These are phyloP conservation scores for Hyaloscypha variabilis DNA, from an alignment of 495 filamentous ascomycete genomes.

Conservation along the genomic window DNA sequence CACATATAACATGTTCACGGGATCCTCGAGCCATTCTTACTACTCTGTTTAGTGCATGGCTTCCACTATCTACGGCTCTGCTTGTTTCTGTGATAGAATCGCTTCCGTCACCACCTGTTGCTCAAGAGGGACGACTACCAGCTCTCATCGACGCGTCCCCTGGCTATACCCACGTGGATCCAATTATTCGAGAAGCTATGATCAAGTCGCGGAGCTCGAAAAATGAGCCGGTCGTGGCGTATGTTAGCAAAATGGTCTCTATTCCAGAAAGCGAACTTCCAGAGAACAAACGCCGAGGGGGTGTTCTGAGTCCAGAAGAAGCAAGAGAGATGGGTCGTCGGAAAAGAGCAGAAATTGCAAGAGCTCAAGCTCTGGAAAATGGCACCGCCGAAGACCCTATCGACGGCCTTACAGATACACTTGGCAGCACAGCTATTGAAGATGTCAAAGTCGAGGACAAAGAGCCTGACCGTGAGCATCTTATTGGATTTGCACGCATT, in stretches of 20 bases:
- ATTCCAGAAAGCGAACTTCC: constrained; percentile 89
- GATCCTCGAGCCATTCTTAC: constrained; percentile 84
- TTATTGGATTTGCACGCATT: constrained; percentile 93
- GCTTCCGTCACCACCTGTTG: constrained; percentile 81
- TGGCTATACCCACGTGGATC: constrained; percentile 68
- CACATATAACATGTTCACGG: constrained; percentile 80
- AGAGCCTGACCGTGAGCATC: constrained; percentile 74
- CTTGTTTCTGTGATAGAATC: constrained; percentile 93
- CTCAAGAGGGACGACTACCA: constrained; percentile 82
- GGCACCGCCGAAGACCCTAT: constrained; percentile 40
- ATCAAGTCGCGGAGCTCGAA: constrained; percentile 69
- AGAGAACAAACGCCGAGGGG: constrained; percentile 70
- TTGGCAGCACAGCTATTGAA: constrained; percentile 57
- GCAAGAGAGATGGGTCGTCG: constrained; percentile 84
- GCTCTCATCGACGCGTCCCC: constrained; percentile 80
- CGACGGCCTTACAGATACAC: constrained; percentile 50
- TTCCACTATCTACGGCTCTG: constrained; percentile 90
- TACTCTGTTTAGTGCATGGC: constrained; percentile 84
- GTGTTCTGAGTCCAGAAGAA: constrained; percentile 80
- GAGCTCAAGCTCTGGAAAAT: constrained; percentile 58
- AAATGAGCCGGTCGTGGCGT: constrained; percentile 83
- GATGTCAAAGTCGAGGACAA: constrained; percentile 45
- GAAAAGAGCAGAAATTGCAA: constrained; percentile 85
- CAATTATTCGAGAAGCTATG: constrained; percentile 75
- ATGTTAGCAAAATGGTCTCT: constrained; percentile 98